Percentiles rank a stretch among this genome's conserved stretches.
Evolutionary conservation across 495 filamentous ascomycete genomes (phyloP).

Genomic region (Cairneyella variabilis): DNA sequence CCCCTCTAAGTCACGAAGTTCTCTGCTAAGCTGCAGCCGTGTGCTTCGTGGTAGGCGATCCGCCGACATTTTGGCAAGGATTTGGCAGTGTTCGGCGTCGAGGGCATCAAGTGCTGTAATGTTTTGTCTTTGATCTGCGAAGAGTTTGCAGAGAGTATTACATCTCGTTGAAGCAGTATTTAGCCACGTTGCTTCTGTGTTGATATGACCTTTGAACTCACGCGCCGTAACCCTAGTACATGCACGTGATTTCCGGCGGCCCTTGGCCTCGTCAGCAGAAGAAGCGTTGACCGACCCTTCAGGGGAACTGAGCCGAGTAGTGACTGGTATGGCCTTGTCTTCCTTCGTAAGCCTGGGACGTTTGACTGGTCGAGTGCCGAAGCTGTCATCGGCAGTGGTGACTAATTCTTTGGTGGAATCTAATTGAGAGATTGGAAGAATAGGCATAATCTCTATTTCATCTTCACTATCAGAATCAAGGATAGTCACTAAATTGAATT

Average conservation of each 20-base stretch:
- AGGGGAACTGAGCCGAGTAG: constrained; percentile 1
- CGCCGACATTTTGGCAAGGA: neutral
- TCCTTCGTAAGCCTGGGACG: constrained; percentile 1
- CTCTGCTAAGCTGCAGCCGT: neutral
- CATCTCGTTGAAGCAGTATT: neutral
- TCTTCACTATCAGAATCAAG: neutral
- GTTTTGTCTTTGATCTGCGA: neutral
- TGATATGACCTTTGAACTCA: neutral
- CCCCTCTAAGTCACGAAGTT: neutral
- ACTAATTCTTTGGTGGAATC: no score
- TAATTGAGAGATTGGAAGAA: no score
- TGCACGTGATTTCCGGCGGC: neutral
- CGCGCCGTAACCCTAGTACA: neutral
- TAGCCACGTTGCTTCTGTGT: neutral
- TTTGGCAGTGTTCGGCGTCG: neutral
- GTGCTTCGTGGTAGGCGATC: neutral
- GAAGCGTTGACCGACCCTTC: constrained; percentile 2
- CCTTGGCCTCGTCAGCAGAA: neutral
- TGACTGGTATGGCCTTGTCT: constrained; percentile 1
- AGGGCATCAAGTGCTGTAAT: constrained; percentile 1
- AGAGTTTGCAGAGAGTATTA: neutral
- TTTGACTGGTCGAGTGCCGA: neutral
- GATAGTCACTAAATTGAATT: constrained; percentile 2
- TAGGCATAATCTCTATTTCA: neutral
- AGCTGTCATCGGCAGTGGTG: constrained; percentile 1